Evolutionary conservation across 371 early-diverging fungal species (phyloP).

Genomic region (Batrachochytrium dendrobatidis): DNA sequence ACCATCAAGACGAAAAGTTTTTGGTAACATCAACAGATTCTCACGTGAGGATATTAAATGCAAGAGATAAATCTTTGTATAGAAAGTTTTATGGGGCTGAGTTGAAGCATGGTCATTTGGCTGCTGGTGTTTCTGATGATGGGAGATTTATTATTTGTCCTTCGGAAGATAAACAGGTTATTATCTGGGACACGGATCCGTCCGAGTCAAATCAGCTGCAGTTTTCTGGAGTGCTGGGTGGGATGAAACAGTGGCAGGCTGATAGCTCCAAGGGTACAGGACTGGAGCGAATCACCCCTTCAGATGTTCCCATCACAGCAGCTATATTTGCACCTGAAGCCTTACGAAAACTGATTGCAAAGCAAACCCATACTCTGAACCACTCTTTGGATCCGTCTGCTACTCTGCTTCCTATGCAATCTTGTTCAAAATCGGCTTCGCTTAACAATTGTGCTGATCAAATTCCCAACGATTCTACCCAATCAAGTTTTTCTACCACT

Average conservation of each 20-base stretch:
- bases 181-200: slow-evolving; percentile 63
- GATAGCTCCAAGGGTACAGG: slow-evolving; percentile 20
- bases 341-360: slow-evolving; percentile 6
- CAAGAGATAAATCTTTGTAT: slow-evolving; percentile 62
- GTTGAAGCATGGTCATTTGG: slow-evolving; percentile 57
- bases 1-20: slow-evolving; percentile 33
- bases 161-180: slow-evolving; percentile 68
- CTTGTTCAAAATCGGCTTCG: background rate
- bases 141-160: slow-evolving; percentile 72
- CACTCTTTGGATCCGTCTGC: no score
- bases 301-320: slow-evolving; percentile 18
- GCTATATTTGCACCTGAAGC: slow-evolving; percentile 30
- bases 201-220: slow-evolving; percentile 3
- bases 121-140: slow-evolving; percentile 60
- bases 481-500: no score
- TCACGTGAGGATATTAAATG: slow-evolving; percentile 63
- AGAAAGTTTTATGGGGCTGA: slow-evolving; percentile 72
- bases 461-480: background rate
- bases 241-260: slow-evolving; percentile 30
- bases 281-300: slow-evolving; percentile 24
- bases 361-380: no score
- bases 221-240: slow-evolving; percentile 16
- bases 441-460: background rate
- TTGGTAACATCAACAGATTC: slow-evolving; percentile 80
- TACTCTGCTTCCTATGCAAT: no score